Conservation (phyloP, 768 basidiomycete genomes). For the Daedaleopsis sinensis region DNA sequence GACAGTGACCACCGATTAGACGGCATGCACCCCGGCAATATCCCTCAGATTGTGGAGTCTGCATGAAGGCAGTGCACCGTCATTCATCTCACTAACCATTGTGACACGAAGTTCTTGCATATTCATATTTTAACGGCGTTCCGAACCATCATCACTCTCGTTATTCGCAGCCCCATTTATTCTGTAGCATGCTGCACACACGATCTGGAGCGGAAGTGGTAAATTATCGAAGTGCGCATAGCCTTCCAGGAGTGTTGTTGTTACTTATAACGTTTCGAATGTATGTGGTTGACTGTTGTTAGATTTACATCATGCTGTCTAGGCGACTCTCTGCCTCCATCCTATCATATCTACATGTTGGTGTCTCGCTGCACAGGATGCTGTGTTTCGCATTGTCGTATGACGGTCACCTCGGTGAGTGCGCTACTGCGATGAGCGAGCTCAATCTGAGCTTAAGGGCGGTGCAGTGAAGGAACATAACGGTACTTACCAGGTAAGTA, state of each 20-base stretch:
- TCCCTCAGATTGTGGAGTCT: constrained; percentile 1
- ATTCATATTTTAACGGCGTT: not conserved
- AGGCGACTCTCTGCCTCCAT: not conserved
- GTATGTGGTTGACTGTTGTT: not conserved
- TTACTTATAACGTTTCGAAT: not conserved
- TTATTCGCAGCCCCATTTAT: not conserved
- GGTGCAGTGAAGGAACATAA: no score
- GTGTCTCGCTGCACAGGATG: not conserved
- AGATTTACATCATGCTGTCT: constrained; percentile 1
- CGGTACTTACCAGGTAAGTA: no score
- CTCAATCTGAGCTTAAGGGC: no score
- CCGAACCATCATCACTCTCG: not conserved
- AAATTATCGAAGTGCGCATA: constrained; percentile 9
- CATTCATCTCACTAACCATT: not conserved
- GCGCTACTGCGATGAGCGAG: no score
- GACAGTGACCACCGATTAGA: constrained; percentile 28
- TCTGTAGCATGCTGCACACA: not conserved
- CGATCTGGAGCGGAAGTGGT: not conserved
- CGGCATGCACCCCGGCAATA: constrained; percentile 40
- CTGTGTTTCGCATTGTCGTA: no score
- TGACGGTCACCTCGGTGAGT: not conserved
- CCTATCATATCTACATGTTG: constrained; percentile 1
- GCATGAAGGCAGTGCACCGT: constrained; percentile 1
- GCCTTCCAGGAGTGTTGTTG: not conserved
- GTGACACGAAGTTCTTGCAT: not conserved